Conservation (phyloP, 1,139 yeast genomes). For the Casaregolazyma lundiana region DNA sequence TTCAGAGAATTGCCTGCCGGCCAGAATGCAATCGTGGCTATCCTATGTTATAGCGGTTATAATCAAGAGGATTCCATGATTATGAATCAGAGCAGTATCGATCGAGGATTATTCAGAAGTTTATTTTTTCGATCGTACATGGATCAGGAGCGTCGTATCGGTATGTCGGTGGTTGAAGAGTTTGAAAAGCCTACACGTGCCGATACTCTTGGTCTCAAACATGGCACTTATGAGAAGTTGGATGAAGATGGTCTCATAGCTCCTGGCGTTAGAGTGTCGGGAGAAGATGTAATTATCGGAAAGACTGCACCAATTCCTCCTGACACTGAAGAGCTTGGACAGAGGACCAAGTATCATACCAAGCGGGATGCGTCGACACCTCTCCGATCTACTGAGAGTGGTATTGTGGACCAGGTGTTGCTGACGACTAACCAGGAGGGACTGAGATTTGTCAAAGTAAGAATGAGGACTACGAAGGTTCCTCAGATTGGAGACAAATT, state of each 20-base stretch:
- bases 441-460: slow-evolving; percentile 90
- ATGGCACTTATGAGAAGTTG: slow-evolving; percentile 95
- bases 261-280: slow-evolving; percentile 97
- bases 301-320: slow-evolving; percentile 98
- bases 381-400: slow-evolving; percentile 91
- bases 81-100: slow-evolving; percentile 97
- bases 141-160: slow-evolving; percentile 98
- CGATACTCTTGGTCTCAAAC: slow-evolving; percentile 90
- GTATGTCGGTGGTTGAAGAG: slow-evolving; percentile 95
- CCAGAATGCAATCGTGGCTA: slow-evolving; percentile 97
- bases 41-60: slow-evolving; percentile 96
- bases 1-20: slow-evolving; percentile 99
- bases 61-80: slow-evolving; percentile 99
- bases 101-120: slow-evolving; percentile 92
- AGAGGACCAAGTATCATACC: slow-evolving; percentile 95
- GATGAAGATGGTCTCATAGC: slow-evolving; percentile 98
- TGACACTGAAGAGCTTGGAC: slow-evolving; percentile 96
- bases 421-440: slow-evolving; percentile 98
- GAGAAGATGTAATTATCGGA: slow-evolving; percentile 97
- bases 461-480: slow-evolving; percentile 97
- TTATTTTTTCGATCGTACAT: slow-evolving; percentile 93
- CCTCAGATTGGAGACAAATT: slow-evolving; percentile 99
- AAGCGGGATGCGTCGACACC: slow-evolving; percentile 99
- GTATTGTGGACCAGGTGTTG: slow-evolving; percentile 96
- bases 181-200: slow-evolving; percentile 95